These are phyloP conservation scores for Pseudogymnoascus sp. DNA, from an alignment of 2,329 filamentous ascomycete genomes.

Conservation along the genomic window DNA sequence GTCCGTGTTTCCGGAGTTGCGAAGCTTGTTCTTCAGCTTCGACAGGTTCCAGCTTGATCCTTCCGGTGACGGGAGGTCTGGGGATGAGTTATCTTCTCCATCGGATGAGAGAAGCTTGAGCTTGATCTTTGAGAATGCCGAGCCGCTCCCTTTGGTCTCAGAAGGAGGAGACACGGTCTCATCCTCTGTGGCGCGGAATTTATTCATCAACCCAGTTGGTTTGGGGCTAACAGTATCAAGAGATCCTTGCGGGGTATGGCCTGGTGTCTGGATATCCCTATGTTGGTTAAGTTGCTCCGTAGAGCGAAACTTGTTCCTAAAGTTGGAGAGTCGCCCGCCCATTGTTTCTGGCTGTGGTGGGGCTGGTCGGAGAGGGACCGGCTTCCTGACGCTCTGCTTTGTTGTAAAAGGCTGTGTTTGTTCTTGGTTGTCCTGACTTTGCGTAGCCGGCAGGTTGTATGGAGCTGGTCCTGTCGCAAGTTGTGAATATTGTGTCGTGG, in stretches of 20 bases:
- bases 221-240: background rate
- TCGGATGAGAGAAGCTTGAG: background rate
- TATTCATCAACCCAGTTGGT: background rate
- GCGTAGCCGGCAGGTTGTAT: background rate
- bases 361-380: background rate
- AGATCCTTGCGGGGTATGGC: background rate
- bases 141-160: background rate
- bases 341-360: background rate
- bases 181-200: background rate
- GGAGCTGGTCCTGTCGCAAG: background rate
- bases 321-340: background rate
- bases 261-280: background rate
- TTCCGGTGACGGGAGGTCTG: background rate
- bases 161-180: background rate
- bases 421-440: background rate
- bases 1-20: background rate
- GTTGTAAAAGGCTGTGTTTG: background rate
- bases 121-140: constrained; percentile 2
- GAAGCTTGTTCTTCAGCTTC: constrained; percentile 5
- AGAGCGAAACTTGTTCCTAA: constrained; percentile 5
- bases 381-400: background rate
- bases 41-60: background rate
- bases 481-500: background rate
- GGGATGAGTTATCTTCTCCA: background rate
- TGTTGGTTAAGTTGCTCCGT: constrained; percentile 3